phyloP scores from a whole-genome alignment of 2,329 filamentous ascomycete genomes.

The Ceratocystis colombiana region DNA sequence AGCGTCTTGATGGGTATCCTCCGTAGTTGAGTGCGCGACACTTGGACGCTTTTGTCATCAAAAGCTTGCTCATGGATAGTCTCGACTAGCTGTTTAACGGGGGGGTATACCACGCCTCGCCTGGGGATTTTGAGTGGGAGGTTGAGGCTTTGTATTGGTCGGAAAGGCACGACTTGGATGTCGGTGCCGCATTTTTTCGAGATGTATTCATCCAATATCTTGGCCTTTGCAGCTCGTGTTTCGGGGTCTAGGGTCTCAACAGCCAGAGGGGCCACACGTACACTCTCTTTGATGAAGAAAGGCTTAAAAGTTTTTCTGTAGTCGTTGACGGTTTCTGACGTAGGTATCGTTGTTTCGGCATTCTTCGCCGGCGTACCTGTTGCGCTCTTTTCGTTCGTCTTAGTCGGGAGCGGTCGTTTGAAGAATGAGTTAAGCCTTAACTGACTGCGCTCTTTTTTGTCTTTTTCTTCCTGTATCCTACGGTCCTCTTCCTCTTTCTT shows the following conservation, averaged over 20 bases:
- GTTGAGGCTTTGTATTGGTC: slow-evolving; percentile 40
- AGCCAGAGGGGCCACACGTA: slow-evolving; percentile 54
- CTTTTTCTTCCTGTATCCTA: slow-evolving; percentile 36
- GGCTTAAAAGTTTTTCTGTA: slow-evolving; percentile 67
- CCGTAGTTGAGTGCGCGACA: slow-evolving; percentile 37
- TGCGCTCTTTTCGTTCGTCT: slow-evolving; percentile 32
- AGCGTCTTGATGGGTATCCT: slow-evolving; percentile 54
- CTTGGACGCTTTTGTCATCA: slow-evolving; percentile 32
- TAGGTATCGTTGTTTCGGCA: slow-evolving; percentile 27
- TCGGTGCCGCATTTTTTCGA: slow-evolving; percentile 34
- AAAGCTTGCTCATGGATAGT: slow-evolving; percentile 33
- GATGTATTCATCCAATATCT: slow-evolving; percentile 45
- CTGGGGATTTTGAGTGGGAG: slow-evolving; percentile 34
- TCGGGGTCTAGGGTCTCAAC: slow-evolving; percentile 49
- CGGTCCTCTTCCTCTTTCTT: slow-evolving; percentile 43
- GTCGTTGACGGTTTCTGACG: slow-evolving; percentile 34
- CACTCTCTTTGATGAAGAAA: slow-evolving; percentile 67
- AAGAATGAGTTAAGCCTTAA: slow-evolving; percentile 42
- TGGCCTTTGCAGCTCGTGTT: slow-evolving; percentile 42
- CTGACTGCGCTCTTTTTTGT: slow-evolving; percentile 43
- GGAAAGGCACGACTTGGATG: slow-evolving; percentile 38
- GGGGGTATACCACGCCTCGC: slow-evolving; percentile 41
- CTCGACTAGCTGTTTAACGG: slow-evolving; percentile 53
- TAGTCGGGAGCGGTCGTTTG: slow-evolving; percentile 35
- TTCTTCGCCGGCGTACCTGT: slow-evolving; percentile 28